A percentile compares a stretch with the other conserved stretches of the same genome.
phyloP scores from a whole-genome alignment of 2,329 filamentous ascomycete species.

The Alternaria angustiovoidea region DNA sequence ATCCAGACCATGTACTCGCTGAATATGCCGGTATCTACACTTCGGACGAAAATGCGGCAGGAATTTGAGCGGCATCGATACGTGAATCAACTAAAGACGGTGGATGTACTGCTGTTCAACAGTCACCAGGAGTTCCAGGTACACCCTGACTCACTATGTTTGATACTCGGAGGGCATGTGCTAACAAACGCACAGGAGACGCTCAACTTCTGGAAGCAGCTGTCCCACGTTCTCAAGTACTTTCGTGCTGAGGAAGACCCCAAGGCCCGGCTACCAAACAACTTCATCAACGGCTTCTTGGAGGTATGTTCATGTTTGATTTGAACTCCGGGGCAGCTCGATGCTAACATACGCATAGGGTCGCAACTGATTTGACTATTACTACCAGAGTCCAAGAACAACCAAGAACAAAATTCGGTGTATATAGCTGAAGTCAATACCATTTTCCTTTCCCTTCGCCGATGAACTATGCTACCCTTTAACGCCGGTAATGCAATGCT shows the following conservation, averaged over 20 bases:
- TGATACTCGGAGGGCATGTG: neutral
- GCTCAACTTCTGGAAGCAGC: constrained; percentile 99
- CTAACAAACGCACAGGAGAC: constrained; percentile 73
- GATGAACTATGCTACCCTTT: constrained; percentile 22
- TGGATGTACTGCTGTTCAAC: constrained; percentile 90
- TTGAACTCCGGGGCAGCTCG: too few species aligned
- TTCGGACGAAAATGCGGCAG: constrained; percentile 93
- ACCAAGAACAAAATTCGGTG: constrained; percentile 33
- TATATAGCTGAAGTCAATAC: constrained; percentile 49
- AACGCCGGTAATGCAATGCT: constrained; percentile 47
- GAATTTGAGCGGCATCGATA: constrained; percentile 97
- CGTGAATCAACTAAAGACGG: constrained; percentile 84
- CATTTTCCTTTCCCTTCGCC: constrained; percentile 47
- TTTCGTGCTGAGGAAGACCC: constrained; percentile 88
- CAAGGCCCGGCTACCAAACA: constrained; percentile 78
- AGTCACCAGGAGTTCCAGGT: constrained; percentile 96
- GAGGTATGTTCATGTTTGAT: constrained; percentile 70
- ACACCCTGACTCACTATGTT: constrained; percentile 20
- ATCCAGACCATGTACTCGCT: constrained; percentile 98
- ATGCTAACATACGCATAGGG: constrained; percentile 38
- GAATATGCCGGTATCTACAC: constrained; percentile 82
- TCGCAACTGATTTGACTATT: constrained; percentile 44
- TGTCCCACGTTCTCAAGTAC: constrained; percentile 94
- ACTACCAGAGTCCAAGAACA: constrained; percentile 10
- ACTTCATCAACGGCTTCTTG: constrained; percentile 93